Conservation (phyloP, 2,329 filamentous ascomycete genomes). For the Lojkania enalia region DNA sequence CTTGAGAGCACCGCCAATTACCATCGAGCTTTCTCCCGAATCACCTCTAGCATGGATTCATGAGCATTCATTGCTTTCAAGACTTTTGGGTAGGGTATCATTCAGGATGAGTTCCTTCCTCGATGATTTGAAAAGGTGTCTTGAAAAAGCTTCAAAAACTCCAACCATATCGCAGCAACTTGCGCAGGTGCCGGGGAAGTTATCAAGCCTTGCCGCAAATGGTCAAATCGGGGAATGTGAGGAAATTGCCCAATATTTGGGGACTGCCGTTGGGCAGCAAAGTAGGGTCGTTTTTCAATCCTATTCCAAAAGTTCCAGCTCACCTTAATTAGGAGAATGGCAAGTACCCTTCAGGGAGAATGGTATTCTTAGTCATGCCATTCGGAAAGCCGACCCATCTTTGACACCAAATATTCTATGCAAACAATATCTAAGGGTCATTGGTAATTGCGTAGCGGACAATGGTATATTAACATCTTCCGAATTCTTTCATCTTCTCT, state of each 20-base stretch:
- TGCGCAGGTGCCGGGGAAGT: slow-evolving; percentile 16
- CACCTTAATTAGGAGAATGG: slow-evolving; percentile 35
- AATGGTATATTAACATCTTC: slow-evolving; percentile 32
- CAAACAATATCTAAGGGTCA: slow-evolving; percentile 42
- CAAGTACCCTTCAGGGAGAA: slow-evolving; percentile 30
- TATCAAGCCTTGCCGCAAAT: slow-evolving; percentile 16
- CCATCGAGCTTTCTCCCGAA: no score
- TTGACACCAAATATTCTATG: slow-evolving; percentile 21
- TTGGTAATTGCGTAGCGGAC: slow-evolving; percentile 45
- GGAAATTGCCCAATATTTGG: slow-evolving; percentile 30
- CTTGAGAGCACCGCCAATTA: no score
- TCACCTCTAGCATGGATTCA: no score
- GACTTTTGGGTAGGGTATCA: no score
- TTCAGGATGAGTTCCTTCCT: no score
- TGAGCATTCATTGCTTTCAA: no score
- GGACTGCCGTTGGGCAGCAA: slow-evolving; percentile 38
- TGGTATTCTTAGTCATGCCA: slow-evolving; percentile 34
- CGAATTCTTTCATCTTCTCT: no score
- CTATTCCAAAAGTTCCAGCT: slow-evolving; percentile 18
- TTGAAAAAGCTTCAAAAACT: background rate
- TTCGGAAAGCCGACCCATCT: slow-evolving; percentile 28
- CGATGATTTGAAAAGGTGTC: no score
- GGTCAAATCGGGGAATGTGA: slow-evolving; percentile 17
- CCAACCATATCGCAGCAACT: background rate
- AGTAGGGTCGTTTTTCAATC: slow-evolving; percentile 20